Evolutionary conservation across 2,329 filamentous ascomycete genomes (phyloP).

Genomic region (Iodosphaeria phyllophila): DNA sequence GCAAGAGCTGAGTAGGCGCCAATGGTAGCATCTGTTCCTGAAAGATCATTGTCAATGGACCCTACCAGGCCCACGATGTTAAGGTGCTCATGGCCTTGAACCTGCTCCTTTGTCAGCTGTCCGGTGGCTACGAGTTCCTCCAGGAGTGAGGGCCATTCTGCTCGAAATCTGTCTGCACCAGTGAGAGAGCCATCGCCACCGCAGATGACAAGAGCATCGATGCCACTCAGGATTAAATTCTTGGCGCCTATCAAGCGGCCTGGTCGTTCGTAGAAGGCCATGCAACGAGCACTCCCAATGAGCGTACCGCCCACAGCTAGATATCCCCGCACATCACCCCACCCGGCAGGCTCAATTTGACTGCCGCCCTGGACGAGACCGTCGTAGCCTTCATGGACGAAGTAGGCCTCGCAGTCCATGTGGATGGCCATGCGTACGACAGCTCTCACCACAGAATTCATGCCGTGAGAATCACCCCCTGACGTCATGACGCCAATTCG

Average conservation of each 20-base stretch:
- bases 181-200: constrained; percentile 94
- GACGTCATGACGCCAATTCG: constrained; percentile 86
- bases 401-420: constrained; percentile 61
- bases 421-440: constrained; percentile 85
- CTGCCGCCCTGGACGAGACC: constrained; percentile 78
- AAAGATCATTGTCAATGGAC: constrained; percentile 97
- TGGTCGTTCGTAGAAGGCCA: constrained; percentile 74
- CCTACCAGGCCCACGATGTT: constrained; percentile 95
- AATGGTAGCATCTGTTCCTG: constrained; percentile 91
- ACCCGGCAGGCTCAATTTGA: constrained; percentile 72
- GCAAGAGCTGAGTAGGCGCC: constrained; percentile 88
- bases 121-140: constrained; percentile 63
- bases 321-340: constrained; percentile 90
- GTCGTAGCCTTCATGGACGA: constrained; percentile 87
- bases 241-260: constrained; percentile 75
- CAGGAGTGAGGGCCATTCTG: constrained; percentile 79
- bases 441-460: constrained; percentile 81
- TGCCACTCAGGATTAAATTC: constrained; percentile 84
- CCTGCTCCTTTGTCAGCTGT: constrained; percentile 51
- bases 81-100: constrained; percentile 62
- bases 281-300: constrained; percentile 87
- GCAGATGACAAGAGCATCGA: constrained; percentile 91
- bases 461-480: constrained; percentile 83
- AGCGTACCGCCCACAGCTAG: constrained; percentile 86
- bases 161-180: constrained; percentile 81